phyloP scores from a whole-genome alignment of 495 filamentous ascomycete genomes.

The Penicillium arizonense region DNA sequence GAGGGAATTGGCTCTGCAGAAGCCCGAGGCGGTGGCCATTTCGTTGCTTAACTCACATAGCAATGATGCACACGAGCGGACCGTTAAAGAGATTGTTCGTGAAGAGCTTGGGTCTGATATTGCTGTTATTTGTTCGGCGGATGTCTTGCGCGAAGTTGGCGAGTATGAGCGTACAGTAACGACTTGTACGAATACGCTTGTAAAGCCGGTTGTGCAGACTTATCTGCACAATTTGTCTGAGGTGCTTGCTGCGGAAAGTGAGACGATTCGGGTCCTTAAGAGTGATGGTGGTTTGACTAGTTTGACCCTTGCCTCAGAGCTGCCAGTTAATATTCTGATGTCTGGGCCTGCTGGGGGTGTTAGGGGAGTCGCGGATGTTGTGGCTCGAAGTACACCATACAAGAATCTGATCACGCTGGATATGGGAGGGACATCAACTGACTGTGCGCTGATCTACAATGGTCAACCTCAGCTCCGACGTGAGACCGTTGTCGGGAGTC shows the following conservation, averaged over 20 bases:
- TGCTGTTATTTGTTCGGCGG: constrained; percentile 41
- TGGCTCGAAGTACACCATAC: constrained; percentile 43
- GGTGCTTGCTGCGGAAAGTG: constrained; percentile 34
- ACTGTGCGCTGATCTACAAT: constrained; percentile 46
- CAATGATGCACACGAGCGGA: constrained; percentile 39
- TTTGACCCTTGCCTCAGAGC: constrained; percentile 38
- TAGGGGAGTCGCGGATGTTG: constrained; percentile 44
- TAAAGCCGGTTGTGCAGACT: constrained; percentile 47
- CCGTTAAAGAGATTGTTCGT: constrained; percentile 32
- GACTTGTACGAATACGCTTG: constrained; percentile 48
- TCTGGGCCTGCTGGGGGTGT: constrained; percentile 50
- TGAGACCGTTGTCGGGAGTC: constrained; percentile 43
- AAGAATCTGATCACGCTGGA: constrained; percentile 52
- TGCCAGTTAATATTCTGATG: constrained; percentile 50
- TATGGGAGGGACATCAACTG: constrained; percentile 52
- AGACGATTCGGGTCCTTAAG: constrained; percentile 48
- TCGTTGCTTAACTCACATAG: constrained; percentile 50
- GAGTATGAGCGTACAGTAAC: constrained; percentile 54
- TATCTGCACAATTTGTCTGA: constrained; percentile 41
- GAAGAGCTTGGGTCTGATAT: constrained; percentile 37
- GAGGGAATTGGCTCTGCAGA: constrained; percentile 23
- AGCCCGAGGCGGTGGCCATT: constrained; percentile 46
- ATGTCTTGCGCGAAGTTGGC: constrained; percentile 48
- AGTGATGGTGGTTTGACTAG: constrained; percentile 49
- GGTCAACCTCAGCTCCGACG: constrained; percentile 45